Evolutionary conservation across 768 basidiomycete genomes (phyloP), one percentile per base, ranked within the genome.

Genomic region (Amanita subjunquillea): DNA sequence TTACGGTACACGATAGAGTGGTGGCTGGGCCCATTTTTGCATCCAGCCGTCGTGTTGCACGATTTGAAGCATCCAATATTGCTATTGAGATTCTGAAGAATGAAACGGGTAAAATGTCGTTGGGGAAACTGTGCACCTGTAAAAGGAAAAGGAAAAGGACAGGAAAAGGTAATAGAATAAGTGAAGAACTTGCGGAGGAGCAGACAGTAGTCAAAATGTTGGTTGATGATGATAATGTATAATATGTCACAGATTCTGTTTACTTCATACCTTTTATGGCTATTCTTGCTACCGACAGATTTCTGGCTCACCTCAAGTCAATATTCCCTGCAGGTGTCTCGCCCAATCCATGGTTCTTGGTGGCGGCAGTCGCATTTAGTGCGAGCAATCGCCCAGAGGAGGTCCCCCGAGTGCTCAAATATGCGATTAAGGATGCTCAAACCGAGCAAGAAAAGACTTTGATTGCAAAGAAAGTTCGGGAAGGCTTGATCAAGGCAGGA

Each of bases 11-110:
- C 57, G 82, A 71, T 10, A 60, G 60, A 5, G 64, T 70, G 5
- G 65, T 89, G 29, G 75, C 70, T 2, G 84, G 83, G 0, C 86
- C 87, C 2, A 70, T 88, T 30, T 67, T 78, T 9, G 79, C 80
- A 8, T 58, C 69, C 5, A 87, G 79, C 55, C 65, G 72, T 34
- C 71, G 73, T 1, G 69, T 86, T n/a, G 82, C 85, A 3, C 86
- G 82, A 60, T 82, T 80, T 27, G 72, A 82, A 42, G 85, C 81
- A 2, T 75, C 86, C 2, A 83, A 86, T 62, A 68, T 74, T 23
- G 84, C 85, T 0, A 65, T 79, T 38, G 60, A 67, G n/a, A 63
- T 78, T 29, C 68, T 89, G 53, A 69, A 67, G 51, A 77, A 83
- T 54, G 54, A 68, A 2, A 59, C 58, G 17, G 76, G 74, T 23